Evolutionary conservation across 495 filamentous ascomycete genomes (phyloP).

Genomic region (Tuber microsphaerosporum): DNA sequence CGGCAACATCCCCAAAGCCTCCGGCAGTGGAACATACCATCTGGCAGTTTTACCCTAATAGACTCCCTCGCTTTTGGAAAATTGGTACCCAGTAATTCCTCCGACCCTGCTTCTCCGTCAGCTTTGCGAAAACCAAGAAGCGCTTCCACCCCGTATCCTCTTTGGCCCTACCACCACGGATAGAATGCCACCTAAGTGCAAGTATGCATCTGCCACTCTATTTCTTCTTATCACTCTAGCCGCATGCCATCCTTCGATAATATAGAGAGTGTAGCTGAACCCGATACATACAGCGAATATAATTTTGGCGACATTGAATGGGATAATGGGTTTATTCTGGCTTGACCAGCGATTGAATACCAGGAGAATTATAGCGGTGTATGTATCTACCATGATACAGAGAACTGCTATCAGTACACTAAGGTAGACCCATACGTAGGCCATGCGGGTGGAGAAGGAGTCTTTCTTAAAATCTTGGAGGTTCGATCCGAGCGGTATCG

Average conservation of each 20-base stretch:
- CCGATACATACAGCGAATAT: conserved; percentile 87
- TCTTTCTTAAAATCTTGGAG: conserved; percentile 79
- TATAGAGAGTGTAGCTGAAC: conserved; percentile 69
- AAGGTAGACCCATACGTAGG: conserved; percentile 77
- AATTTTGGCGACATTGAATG: conserved; percentile 69
- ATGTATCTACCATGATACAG: conserved; percentile 83
- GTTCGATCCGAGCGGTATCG: conserved; percentile 52
- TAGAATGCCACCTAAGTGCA: conserved; percentile 71
- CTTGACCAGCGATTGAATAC: conserved; percentile 61
- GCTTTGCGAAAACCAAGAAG: conserved; percentile 83
- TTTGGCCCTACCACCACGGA: conserved; percentile 55
- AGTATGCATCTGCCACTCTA: conserved; percentile 85
- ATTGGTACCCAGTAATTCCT: too few species aligned
- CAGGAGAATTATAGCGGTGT: conserved; percentile 83
- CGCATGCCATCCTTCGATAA: conserved; percentile 69
- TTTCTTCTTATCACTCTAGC: conserved; percentile 69
- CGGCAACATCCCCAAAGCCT: too few species aligned
- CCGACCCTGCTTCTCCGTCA: conserved; percentile 87
- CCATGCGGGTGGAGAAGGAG: conserved; percentile 66
- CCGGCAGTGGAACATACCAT: too few species aligned
- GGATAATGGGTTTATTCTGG: conserved; percentile 60
- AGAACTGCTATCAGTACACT: conserved; percentile 70
- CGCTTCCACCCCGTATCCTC: conserved; percentile 61
- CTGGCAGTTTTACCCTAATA: too few species aligned
- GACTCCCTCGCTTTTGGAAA: too few species aligned